Base-by-base conservation (phyloP, 805 yeast species). In the Gaillardinia entomophila region DNA sequence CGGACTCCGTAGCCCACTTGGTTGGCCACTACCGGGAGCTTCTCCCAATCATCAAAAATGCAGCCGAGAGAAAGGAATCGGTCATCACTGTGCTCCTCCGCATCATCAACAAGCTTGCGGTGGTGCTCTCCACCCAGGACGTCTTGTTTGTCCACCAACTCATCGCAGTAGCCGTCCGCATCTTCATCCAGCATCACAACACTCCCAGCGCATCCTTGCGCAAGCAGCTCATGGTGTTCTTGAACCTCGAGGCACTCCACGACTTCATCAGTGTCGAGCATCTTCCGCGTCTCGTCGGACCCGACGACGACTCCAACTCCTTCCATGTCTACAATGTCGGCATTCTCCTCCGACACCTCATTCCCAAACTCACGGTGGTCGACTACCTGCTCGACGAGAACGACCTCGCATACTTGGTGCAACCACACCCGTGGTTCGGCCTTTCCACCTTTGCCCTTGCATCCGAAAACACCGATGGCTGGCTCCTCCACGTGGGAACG, bases 51-150 rank as follows among this genome's bases (percentile, higher is more conserved):
- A n/a, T n/a, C n/a, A n/a, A n/a, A n/a, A n/a, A n/a, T n/a, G n/a
- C n/a, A n/a, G n/a, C n/a, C n/a, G n/a, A n/a, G n/a, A n/a, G n/a
- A n/a, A n/a, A n/a, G n/a, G n/a, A n/a, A n/a, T n/a, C n/a, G n/a
- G n/a, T n/a, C n/a, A n/a, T n/a, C n/a, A n/a, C 55, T 2, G 31
- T 40, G 5, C 33, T 53, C 2, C 46, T 78, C 27, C 60, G 62
- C 32, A 50, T 79, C 12, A 49, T 72, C 12, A 79, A 78, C 46
- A 63, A 60, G 23, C 42, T 68, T 3, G 42, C 78, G 5, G 40
- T 70, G 0, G 52, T 59, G n/a, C 47, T 68, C 4, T 59, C 74
- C 3, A 63, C 71, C 0, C 48, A 59, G 4, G 62, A 73, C 42
- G 46, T 69, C 5, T 34, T 47, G 4, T 46, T 60, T 14, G 62